A percentile compares a stretch with the other conserved stretches of the same genome.
Conservation (phyloP, 2,329 filamentous ascomycete genomes). For the Aspergillus fischeri region DNA sequence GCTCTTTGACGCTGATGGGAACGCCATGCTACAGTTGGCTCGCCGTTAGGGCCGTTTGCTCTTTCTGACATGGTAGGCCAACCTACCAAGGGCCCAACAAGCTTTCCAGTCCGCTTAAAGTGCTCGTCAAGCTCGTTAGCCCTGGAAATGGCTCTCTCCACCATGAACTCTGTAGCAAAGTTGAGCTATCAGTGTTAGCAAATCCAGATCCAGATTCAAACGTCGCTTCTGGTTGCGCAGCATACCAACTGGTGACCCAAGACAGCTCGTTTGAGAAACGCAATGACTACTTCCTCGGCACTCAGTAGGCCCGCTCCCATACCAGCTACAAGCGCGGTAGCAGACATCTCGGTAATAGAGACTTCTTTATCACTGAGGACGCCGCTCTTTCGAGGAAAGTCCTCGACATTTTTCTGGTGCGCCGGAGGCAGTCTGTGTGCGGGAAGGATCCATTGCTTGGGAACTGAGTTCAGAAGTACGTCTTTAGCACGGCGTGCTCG, state of each 20-base stretch:
- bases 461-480: constrained; percentile 31
- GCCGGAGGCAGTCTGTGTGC: constrained; percentile 23
- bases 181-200: constrained; percentile 22
- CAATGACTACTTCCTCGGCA: constrained; percentile 30
- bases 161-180: constrained; percentile 37
- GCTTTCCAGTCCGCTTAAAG: constrained; percentile 34
- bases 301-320: constrained; percentile 26
- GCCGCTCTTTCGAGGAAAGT: constrained; percentile 41
- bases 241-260: constrained; percentile 32
- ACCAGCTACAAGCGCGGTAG: constrained; percentile 23
- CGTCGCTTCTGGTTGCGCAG: not conserved
- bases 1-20: constrained; percentile 58
- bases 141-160: constrained; percentile 30
- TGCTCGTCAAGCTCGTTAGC: constrained; percentile 32
- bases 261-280: constrained; percentile 32
- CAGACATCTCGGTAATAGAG: constrained; percentile 47
- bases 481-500: constrained; percentile 31
- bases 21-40: constrained; percentile 43
- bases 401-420: constrained; percentile 26
- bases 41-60: not conserved
- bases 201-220: not conserved
- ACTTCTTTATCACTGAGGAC: constrained; percentile 48
- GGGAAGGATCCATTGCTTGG: constrained; percentile 33
- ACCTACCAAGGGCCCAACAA: constrained; percentile 45
- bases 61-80: not conserved